Percentiles rank a stretch among this genome's conserved stretches.
These are phyloP conservation scores for Plasmodium fragile DNA, from an alignment of 169 alveolate genomes.

Conservation along the genomic window DNA sequence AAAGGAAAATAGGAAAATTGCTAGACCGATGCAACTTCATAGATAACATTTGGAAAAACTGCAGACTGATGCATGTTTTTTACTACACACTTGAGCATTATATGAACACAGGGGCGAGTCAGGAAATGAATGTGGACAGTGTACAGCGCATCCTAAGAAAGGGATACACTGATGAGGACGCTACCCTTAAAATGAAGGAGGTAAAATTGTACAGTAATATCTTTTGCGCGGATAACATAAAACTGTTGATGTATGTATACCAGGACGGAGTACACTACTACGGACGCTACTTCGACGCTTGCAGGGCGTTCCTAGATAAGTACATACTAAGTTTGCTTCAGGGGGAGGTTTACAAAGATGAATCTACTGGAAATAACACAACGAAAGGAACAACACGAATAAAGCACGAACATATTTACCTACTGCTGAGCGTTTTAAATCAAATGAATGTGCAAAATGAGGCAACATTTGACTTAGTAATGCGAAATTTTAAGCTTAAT, in stretches of 20 bases:
- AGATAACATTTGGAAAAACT: constrained; percentile 70
- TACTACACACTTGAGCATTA: constrained; percentile 19
- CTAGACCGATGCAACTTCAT: constrained; percentile 46
- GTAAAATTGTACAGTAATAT: constrained; percentile 12
- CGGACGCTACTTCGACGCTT: constrained; percentile 16
- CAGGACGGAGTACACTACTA: constrained; percentile 21
- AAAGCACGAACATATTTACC: constrained; percentile 25
- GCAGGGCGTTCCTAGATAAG: constrained; percentile 12
- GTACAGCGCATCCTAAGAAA: background rate
- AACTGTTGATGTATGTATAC: constrained; percentile 26
- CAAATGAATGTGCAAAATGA: constrained; percentile 47
- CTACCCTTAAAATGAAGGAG: background rate
- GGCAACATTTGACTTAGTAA: constrained; percentile 1
- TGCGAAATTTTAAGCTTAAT: constrained; percentile 24
- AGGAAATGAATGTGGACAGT: background rate
- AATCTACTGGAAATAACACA: background rate
- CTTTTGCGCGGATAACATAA: constrained; percentile 11
- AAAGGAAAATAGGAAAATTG: background rate
- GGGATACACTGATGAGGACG: background rate
- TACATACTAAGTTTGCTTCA: constrained; percentile 8
- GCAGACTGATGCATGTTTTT: constrained; percentile 25
- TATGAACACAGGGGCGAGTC: background rate
- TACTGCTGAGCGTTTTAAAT: constrained; percentile 20
- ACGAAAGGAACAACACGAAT: background rate
- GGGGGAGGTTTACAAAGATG: background rate